phyloP scores from a whole-genome alignment of 2,329 filamentous ascomycete genomes.

The Apiospora aurea region DNA sequence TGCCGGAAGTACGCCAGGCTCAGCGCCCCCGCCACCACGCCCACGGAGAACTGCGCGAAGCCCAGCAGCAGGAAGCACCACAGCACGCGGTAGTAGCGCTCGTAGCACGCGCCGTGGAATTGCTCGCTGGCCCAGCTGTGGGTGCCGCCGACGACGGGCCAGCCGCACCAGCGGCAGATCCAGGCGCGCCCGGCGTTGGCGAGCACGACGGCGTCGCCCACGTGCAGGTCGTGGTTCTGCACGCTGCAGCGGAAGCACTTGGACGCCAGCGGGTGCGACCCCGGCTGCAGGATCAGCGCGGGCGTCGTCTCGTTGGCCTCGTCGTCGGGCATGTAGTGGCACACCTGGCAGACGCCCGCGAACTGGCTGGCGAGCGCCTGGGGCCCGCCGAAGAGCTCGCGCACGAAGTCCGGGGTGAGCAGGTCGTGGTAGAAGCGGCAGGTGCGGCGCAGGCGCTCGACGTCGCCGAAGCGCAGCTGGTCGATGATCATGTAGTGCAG shows the following conservation, averaged over 20 bases:
- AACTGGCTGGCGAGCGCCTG: slow-evolving; percentile 40
- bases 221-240: slow-evolving; percentile 42
- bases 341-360: slow-evolving; percentile 49
- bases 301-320: slow-evolving; percentile 30
- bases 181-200: slow-evolving; percentile 45
- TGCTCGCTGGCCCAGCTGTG: slow-evolving; percentile 45
- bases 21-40: slow-evolving; percentile 45
- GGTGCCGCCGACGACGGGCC: slow-evolving; percentile 42
- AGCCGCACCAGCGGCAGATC: slow-evolving; percentile 55
- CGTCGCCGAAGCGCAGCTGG: slow-evolving; percentile 50
- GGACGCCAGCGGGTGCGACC: slow-evolving; percentile 46
- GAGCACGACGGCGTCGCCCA: slow-evolving; percentile 48
- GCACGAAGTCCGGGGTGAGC: slow-evolving; percentile 45
- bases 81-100: slow-evolving; percentile 46
- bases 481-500: slow-evolving; percentile 50
- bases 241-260: slow-evolving; percentile 50
- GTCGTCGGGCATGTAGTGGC: slow-evolving; percentile 42
- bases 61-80: slow-evolving; percentile 48
- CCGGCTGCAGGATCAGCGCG: slow-evolving; percentile 43
- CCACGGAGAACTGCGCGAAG: slow-evolving; percentile 46
- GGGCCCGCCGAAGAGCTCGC: slow-evolving; percentile 45
- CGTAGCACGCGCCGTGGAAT: slow-evolving; percentile 50
- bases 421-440: slow-evolving; percentile 46
- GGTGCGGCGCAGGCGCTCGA: slow-evolving; percentile 51
- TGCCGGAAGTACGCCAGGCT: slow-evolving; percentile 47